Percentiles rank a stretch among this genome's conserved stretches.
Evolutionary conservation across 441 rosid species (phyloP).

Genomic region (Erodium trifolium): DNA sequence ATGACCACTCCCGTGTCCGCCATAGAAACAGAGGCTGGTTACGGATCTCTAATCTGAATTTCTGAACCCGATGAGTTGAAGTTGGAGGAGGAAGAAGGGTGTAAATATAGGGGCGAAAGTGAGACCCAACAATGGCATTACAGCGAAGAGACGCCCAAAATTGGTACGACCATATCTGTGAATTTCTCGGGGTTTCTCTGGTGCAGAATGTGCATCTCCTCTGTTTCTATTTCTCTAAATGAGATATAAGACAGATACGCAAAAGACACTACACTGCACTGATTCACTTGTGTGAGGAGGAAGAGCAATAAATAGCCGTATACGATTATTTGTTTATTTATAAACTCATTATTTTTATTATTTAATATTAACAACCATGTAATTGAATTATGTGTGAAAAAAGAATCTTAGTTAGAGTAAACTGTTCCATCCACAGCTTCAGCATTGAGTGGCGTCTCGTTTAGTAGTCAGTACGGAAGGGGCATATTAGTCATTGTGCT

Average conservation of each 20-base stretch:
- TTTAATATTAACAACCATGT: no score
- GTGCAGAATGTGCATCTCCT: neutral
- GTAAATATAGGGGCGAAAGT: no score
- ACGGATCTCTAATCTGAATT: neutral
- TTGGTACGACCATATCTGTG: no score
- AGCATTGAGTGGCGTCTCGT: no score
- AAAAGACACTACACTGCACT: neutral
- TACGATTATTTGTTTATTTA: neutral
- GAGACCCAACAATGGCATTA: neutral
- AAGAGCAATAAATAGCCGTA: constrained; percentile 5
- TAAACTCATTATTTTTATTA: neutral
- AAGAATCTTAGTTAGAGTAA: no score
- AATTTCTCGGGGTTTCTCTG: neutral
- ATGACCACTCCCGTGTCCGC: neutral
- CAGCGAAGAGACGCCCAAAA: neutral
- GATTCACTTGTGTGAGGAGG: neutral
- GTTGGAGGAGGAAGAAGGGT: no score
- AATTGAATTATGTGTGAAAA: no score
- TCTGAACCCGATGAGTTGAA: no score
- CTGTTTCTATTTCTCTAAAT: neutral
- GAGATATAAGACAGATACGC: neutral
- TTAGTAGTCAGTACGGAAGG: no score
- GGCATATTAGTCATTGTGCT: no score
- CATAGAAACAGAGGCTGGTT: neutral
- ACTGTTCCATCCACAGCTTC: no score